Conservation (phyloP, 345 rosid genomes). For the Trapa bicornis region DNA sequence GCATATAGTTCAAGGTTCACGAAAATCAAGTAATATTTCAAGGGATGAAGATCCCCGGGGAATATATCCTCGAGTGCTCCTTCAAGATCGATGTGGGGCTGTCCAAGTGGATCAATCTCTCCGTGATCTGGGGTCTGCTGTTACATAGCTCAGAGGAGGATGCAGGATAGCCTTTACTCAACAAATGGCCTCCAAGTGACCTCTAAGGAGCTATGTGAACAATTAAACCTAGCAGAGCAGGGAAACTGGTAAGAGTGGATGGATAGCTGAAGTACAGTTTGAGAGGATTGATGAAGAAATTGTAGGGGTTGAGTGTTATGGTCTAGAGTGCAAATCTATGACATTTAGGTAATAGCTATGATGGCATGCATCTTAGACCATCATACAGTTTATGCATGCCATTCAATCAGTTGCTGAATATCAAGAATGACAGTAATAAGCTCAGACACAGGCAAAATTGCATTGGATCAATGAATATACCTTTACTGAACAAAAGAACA, state of each 20-base stretch:
- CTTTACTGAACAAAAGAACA: background rate
- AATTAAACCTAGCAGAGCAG: background rate
- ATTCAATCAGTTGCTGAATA: background rate
- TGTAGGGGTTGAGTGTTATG: background rate
- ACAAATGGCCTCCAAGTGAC: too few relatives aligned
- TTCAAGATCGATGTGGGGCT: constrained; percentile 61
- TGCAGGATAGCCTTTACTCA: constrained; percentile 19
- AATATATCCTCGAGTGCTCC: constrained; percentile 56
- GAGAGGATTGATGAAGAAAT: background rate
- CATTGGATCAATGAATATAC: background rate
- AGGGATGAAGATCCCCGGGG: constrained; percentile 60
- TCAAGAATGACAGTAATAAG: background rate
- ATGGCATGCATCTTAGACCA: background rate
- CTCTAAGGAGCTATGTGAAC: constrained; percentile 43
- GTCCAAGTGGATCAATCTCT: constrained; percentile 88
- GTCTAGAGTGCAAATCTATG: background rate
- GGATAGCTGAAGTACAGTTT: background rate
- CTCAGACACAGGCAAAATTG: background rate
- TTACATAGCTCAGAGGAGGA: constrained; percentile 66
- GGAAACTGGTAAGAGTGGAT: background rate
- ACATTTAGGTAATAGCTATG: background rate
- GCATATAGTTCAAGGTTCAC: too few relatives aligned
- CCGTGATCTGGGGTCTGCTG: constrained; percentile 76
- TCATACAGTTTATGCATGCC: too few relatives aligned
- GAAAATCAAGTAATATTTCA: constrained; percentile 9